Evolutionary conservation across 805 yeast species (phyloP), one percentile per base, ranked within the genome.

Genomic region (Pichia deserticola): DNA sequence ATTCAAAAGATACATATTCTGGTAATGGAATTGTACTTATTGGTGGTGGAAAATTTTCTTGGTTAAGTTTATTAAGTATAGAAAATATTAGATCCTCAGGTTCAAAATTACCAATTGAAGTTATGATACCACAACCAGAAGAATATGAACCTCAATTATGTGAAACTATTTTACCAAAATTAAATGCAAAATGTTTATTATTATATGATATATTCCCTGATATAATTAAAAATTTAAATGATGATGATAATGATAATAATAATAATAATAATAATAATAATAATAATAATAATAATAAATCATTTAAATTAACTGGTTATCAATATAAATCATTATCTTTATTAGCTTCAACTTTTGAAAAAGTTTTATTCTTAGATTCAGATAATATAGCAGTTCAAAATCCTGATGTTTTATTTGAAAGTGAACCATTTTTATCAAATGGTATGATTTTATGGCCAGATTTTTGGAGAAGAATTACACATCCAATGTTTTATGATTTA

Each of bases 1-100:
- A 49, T 35, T 32, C 48, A 7, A 73, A 67, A 40, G 58, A 60
- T 13, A 54, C 74, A 11, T 77, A 76, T 58, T 28, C 50, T 7
- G 81, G 83, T 1, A 69, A 75, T 50, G 92, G 90, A 7, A 79
- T 83, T 30, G 83, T 84, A 0, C 78, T 79, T 50, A 82, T 84
- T 42, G 92, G 88, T n/a, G 92, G 92, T 44, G 87, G 87, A 3
- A 73, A 73, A 51, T 84, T 78, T 58, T 81, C 86, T 44, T 77
- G 86, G 78, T 64, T 84, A 30, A 71, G 85, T 1, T 64, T 82
- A 30, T 60, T 81, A 6, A 74, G 84, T 9, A 67, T 84, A 40
- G 73, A 72, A 53, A 68, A 73, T 36, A 57, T 78, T 37, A 60
- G 82, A 41, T 63, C 69, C 4, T 58, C 69, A 7, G 82, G 82